Base-by-base conservation (phyloP, 108 stramenopile genomes). In the Pseudonitzschia delicatissima region DNA sequence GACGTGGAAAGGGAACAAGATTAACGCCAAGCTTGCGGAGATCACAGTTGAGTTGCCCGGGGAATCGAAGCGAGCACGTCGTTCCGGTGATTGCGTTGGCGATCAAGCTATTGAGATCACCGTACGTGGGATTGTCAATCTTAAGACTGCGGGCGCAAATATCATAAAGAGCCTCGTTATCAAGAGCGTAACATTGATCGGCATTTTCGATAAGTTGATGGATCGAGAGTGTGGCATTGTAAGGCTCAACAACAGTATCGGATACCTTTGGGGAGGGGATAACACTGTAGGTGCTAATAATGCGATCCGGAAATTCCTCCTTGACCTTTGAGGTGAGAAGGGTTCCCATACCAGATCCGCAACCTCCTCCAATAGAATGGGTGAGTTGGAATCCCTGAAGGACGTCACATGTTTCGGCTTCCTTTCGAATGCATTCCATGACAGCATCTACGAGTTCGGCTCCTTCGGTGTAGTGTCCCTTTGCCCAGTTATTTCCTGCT, bases 1-100 rank as follows among this genome's bases (percentile, higher is more conserved):
- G 94, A 75, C 97, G 96, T 66, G 97, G 97, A 81, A 98, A 98
- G 29, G 97, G 97, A 64, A 98, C 90, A 92, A 98, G 93, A 87
- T 97, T 97, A 39, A 97, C 96, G 27, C 95, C 95, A 68, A 97
- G 90, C 89, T 97, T 97, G 72, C 96, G 91, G 33, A 97, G 92
- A 82, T 97, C 96, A 77, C 93, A 96, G 92, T 97, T 97, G 59
- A 97, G 94, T 88, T 97, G 96, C 20, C 96, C 96, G 47, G 96
- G 96, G 83, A 97, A 96, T 71, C 96, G 94, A 32, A 97, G 90
- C 51, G 87, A 96, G 88, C 95, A 95, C 15, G 96, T 97, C 25
- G 93, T 95, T 79, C 96, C 95, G 57, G 86, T 86, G 45, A 96
- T 90, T 64, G 92, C 93, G 37, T 90, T 90, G 58, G 92, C 95